Evolutionary conservation across 257 asterid genomes (phyloP), one percentile per base, ranked within the genome.

Genomic region (Coffea canephora): DNA sequence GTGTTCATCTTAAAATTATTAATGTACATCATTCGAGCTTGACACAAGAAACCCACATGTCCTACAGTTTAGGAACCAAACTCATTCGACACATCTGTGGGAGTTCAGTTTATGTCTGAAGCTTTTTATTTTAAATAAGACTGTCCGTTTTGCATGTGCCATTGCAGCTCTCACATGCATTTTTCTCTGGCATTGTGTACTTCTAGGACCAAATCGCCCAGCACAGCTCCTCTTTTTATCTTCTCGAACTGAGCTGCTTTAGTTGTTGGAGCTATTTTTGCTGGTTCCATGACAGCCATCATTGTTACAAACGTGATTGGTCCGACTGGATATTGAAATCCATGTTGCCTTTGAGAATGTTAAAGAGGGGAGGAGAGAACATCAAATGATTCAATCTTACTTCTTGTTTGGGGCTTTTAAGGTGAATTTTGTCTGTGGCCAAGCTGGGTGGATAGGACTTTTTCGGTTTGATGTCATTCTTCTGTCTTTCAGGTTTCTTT

Each of bases 361-460:
- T 21, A 79, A 79, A 73, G 23, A 39, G n/a, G 65, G 75, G 19
- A 11, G 19, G 41, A 65, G 82, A n/a, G 75, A 77, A 71, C 62
- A 65, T 31, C 70, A 65, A 65, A 65, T 31, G 43, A 65, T 65
- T 34, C 25, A n/a, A 1, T 25, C 3, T 25, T 65, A 25, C 12
- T 65, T 71, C 25, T 46, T 2, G 66, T 78, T 64, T 80, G 85
- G 81, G 46, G 80, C 46, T 78, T 83, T 71, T 78, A 74, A 83
- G 84, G 79, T 66, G 74, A 36, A 39, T 79, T 34, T 74, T 25
- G 74, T 23, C 36, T 10, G 34, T 70, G 21, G 34, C 61, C 45
- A 66, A 64, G 34, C 45, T 62, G 46, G 43, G 43, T 21, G 66
- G 68, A 36, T 4, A 71, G 23, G 16, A 31, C 43, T 39, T 41